These are phyloP conservation scores for Torulaspora quercuum DNA, from an alignment of 805 yeast genomes.

Conservation along the genomic window DNA sequence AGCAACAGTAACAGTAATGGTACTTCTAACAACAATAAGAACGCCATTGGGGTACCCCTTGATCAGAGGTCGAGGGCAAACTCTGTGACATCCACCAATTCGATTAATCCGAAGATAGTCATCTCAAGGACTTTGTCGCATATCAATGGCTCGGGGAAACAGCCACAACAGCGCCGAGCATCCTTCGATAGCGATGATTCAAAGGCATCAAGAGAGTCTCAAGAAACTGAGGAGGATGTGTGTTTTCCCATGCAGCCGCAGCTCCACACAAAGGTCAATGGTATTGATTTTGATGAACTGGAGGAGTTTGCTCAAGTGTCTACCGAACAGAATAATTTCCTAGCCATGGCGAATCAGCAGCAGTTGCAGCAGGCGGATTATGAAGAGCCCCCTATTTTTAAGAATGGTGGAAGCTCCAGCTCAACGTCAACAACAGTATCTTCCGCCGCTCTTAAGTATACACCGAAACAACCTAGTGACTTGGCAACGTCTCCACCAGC, in stretches of 20 bases:
- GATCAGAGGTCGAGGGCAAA: conserved; percentile 27
- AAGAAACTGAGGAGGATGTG: conserved; percentile 95
- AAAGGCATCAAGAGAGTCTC: conserved; percentile 71
- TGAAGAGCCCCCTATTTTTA: conserved; percentile 3
- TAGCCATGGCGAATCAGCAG: conserved; percentile 25
- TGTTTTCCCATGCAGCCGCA: conserved; percentile 85
- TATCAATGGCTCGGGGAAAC: conserved; percentile 6
- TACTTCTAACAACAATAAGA: background rate
- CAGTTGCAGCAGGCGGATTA: conserved; percentile 2
- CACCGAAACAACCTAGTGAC: conserved; percentile 40
- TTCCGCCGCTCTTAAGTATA: conserved; percentile 59
- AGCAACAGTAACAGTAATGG: background rate
- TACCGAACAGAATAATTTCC: conserved; percentile 42
- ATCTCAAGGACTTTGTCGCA: conserved; percentile 15
- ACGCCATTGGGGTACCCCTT: conserved; percentile 5
- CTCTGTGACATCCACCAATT: conserved; percentile 14
- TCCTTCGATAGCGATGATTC: conserved; percentile 63
- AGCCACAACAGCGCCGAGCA: conserved; percentile 23
- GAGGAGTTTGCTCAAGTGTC: conserved; percentile 73
- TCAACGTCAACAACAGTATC: conserved; percentile 40
- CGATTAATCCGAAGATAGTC: conserved; percentile 11
- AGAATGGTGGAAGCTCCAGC: conserved; percentile 13
- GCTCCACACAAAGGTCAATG: conserved; percentile 59
- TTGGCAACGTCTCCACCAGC: background rate
- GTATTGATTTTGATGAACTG: conserved; percentile 87